Base-by-base conservation (phyloP, 1,284 basidiomycete genomes). In the Papiliotrema fonsecae region DNA sequence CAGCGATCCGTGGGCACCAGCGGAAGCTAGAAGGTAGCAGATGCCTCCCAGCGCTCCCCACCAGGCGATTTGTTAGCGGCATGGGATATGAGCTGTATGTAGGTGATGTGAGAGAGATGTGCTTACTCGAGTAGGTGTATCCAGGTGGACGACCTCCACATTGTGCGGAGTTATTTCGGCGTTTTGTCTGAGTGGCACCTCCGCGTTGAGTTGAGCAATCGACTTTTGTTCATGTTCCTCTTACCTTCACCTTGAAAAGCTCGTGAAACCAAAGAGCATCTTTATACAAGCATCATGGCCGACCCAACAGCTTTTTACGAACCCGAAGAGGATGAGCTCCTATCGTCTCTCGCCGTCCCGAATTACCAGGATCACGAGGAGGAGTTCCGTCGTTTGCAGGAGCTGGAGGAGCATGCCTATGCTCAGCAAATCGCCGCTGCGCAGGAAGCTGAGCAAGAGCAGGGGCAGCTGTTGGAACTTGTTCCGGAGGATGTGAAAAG, bases 401-500 rank as follows among this genome's bases (percentile, higher is more conserved):
- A 66, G 56, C 49, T 69, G 16, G 62, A 70, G 45, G 57, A 64
- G 54, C 61, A 64, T 43, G 66, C 66, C 13, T 69, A 66, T 50
- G 60, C 60, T 7, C 65, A 67, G 50, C 65, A 66, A 42, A 57
- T 60, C 31, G 60, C 62, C 24, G 57, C 57, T 32, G 59, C 58
- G 43, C 54, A 60, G 45, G 54, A 50, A 21, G 36, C 31, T 13
- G 60, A 66, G 49, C 54, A 64, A 39, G 69, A 65, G 49, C 63
- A 70, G 51, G 49, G 58, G 5, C 52, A 44, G 24, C 61, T 64
- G 30, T 58, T 74, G 43, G 69, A 70, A 51, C 50, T 57, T 42
- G 65, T 75, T 3, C 73, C 70, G 2, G 69, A 71, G 53, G 73
- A 74, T 54, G 73, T 74, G 45, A 73, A 72, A 62, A 60, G 65